Base-by-base conservation (phyloP, 176 grass and related monocot genomes). In the Avena atlantica region DNA sequence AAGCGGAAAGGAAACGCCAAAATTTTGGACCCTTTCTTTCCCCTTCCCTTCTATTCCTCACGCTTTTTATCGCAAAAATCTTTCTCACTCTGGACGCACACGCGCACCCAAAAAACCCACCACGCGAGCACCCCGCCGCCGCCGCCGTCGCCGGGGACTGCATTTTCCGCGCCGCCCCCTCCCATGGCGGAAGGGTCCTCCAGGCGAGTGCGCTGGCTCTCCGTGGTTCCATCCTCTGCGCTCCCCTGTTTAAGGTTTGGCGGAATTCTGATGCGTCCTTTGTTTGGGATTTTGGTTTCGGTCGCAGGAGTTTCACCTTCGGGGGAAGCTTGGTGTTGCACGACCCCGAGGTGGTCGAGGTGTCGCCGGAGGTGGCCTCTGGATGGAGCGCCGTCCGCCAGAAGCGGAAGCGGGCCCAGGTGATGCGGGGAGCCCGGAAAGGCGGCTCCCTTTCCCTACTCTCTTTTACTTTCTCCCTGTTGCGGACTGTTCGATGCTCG, bases 391-490 rank as follows among this genome's bases (percentile, higher is more conserved):
- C 93, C 34, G 62, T 14, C 36, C 79, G 88, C 82, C 80, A 79
- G 82, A 92, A 92, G 79, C 85, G 75, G 74, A 92, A 90, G 83
- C 59, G 90, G 60, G 23, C 51, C 21, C 90, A 90, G 88, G 93
- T 86, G 82, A 81, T 2, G 17, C n/a, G 4, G 4, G 71, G 52
- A 67, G 24, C 31, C 17, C 10, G 79, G 76, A 85, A 80, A 85
- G 59, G 67, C 67, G 81, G 56, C 74, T 48, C 17, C 20, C 61
- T 34, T 57, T 8, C 57, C 7, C 4, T 68, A 2, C 19, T 1
- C 10, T 59, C 8, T 2, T 61, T 75, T 21, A 27, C 42, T 25
- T 8, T 20, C 12, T n/a, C 21, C 20, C 12, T 70, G 16, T 29
- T 17, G 11, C 45, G 57, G 47, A 2, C 12, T 59, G 37, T 14